Conservation (phyloP, 1,284 basidiomycete genomes). For the Leccinum cinnamomeum region DNA sequence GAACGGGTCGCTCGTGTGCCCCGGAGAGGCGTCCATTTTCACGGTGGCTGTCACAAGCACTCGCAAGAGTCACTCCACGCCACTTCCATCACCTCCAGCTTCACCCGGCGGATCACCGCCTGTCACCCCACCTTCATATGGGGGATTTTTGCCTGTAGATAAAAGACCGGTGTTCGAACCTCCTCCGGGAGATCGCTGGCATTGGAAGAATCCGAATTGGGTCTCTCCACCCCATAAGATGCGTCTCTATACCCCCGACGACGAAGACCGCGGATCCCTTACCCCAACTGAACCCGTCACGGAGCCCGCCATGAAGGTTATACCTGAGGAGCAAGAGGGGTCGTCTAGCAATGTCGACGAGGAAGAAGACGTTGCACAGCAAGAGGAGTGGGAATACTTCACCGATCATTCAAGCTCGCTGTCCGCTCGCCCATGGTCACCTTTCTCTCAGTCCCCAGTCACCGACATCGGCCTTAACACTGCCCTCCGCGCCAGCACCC, state of each 20-base stretch:
- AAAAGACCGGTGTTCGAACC: conserved; percentile 27
- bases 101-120: conserved; percentile 28
- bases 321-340: conserved; percentile 17
- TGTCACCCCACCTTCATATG: conserved; percentile 16
- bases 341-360: conserved; percentile 12
- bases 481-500: conserved; percentile 33
- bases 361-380: conserved; percentile 10
- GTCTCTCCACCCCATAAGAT: conserved; percentile 36
- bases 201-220: conserved; percentile 38
- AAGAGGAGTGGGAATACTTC: conserved; percentile 16
- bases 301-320: conserved; percentile 15
- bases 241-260: conserved; percentile 25
- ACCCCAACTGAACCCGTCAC: conserved; percentile 34
- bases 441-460: conserved; percentile 30
- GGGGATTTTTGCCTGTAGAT: conserved; percentile 22
- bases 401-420: conserved; percentile 20
- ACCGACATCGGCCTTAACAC: conserved; percentile 28
- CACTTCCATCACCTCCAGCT: conserved; percentile 32
- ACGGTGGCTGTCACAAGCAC: conserved; percentile 8
- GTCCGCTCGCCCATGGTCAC: conserved; percentile 28
- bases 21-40: conserved; percentile 19
- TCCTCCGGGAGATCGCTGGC: conserved; percentile 33
- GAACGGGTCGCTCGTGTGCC: conserved; percentile 33
- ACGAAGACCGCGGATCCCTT: conserved; percentile 29
- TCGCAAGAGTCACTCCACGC: conserved; percentile 26